Percentiles rank a stretch among this genome's conserved stretches.
Conservation (phyloP, 2,329 filamentous ascomycete species). For the Emmonsia crescens region DNA sequence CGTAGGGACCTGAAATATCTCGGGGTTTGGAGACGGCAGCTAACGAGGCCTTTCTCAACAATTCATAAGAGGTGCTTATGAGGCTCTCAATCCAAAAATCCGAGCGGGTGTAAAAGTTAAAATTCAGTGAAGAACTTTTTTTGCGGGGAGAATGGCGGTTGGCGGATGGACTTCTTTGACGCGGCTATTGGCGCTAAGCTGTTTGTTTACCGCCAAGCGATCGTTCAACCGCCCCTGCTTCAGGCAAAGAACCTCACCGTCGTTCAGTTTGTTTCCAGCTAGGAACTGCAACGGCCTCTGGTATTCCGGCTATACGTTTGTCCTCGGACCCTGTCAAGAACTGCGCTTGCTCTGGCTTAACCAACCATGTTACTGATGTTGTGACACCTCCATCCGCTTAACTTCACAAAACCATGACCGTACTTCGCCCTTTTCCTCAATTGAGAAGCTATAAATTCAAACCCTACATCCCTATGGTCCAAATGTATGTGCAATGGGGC, state of each 20-base stretch:
- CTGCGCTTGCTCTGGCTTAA: neutral
- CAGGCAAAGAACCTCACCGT: neutral
- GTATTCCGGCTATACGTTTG: neutral
- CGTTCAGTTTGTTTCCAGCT: neutral
- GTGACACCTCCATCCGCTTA: neutral
- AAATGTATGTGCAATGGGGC: neutral
- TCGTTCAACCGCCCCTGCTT: neutral
- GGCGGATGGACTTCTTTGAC: neutral
- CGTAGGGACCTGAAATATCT: neutral
- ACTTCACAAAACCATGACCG: conserved; percentile 16
- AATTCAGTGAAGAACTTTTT: neutral
- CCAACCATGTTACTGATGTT: neutral
- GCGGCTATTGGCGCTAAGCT: neutral
- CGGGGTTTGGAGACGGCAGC: neutral
- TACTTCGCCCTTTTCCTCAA: conserved; percentile 4
- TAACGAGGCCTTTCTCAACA: neutral
- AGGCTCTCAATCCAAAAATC: neutral
- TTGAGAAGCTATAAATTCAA: neutral
- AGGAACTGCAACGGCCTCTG: neutral
- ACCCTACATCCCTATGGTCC: neutral
- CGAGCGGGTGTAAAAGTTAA: neutral
- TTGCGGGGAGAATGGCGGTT: neutral
- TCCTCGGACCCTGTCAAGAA: neutral
- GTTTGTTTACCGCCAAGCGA: conserved; percentile 1
- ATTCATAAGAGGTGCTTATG: neutral